Evolutionary conservation across 169 alveolate species (phyloP), one percentile per base, ranked within the genome.

Genomic region (Eimeria praecox): DNA sequence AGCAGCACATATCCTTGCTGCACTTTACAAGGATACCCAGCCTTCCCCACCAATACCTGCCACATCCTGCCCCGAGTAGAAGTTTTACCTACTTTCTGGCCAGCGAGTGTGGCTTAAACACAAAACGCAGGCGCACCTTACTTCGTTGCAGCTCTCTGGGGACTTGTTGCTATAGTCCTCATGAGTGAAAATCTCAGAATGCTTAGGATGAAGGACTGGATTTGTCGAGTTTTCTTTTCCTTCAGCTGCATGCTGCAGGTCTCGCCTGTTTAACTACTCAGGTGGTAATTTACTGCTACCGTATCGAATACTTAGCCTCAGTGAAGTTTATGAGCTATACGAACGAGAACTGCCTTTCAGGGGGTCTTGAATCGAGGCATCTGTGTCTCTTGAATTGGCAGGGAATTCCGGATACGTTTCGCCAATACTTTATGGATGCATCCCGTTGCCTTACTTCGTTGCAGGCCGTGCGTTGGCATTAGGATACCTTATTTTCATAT

Each of bases 401-500:
- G 38, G 54, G 52, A 73, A 38, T 38, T 22, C 33, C 33, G 24
- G 30, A 38, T 66, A 5, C 3, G 24, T 0, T 66, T 9, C 20
- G 33, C 24, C 44, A 64, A 64, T 64, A 64, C 10, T 62, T 62
- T 62, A 2, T 0, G 44, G 30, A 27, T 66, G 78, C 30, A 8
- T 33, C 78, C 27, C 42, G 33, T 9, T 30, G 46, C 78, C 30
- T 35, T 4, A 73, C 3, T 33, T 33, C 38, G 49, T 16, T 35
- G 16, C 52, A 73, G 83, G 52, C 38, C 42, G 83, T 73, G 42
- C 54, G 83, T 73, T 38, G n/a, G 83, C 54, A 73, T n/a, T 73
- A 0, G 83, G 16, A 35, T 73, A 38, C 18, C 18, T 12, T 38
- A 38, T 16, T 16, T 38, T 22, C 38, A 16, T 20, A 35, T 16